Evolutionary conservation across 306 rosid genomes (phyloP), one percentile per base, ranked within the genome.

Genomic region (Malus fusca): DNA sequence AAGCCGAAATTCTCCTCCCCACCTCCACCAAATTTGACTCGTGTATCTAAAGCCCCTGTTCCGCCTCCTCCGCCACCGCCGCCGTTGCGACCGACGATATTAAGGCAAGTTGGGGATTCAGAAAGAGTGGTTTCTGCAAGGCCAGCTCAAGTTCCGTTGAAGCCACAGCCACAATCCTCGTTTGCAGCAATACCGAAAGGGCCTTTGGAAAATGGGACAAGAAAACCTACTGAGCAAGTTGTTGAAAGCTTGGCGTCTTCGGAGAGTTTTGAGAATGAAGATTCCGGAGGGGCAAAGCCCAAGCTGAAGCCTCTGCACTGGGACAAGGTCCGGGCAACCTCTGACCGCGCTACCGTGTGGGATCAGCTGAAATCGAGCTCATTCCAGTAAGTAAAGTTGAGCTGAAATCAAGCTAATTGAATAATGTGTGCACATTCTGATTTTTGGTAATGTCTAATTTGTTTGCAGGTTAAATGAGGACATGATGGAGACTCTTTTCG

Each of bases 301-400:
- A 92, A 91, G 76, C 74, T 95, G 73, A 95, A 90, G 85, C 89
- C 99, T 70, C 69, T 95, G 82, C 99, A 95, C 75, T 95, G 99
- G 99, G 99, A 95, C 74, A 95, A 95, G 87, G 99, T 95, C 37
- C 89, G 97, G 35, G 99, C 99, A 8, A 90, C 97, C 56, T 95
- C 99, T 14, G 97, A 95, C 74, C 90, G 93, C 37, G 99, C 92
- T 25, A 95, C 99, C 0, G 99, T 95, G 28, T 95, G 99, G 99
- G 99, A 95, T 87, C 97, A 95, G 75, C 88, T 95, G 11, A 92
- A 95, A 83, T 89, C 99, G 68, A 95, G 99, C 82, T 90, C 99
- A 35, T 95, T 95, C 78, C 99, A 92, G 99, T 95, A 60, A 92
- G 96, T 85, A 56, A n/a, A 58, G 13, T 33, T 63, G 13, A 69